These are phyloP conservation scores for Stevia rebaudiana DNA, from an alignment of 140 eudicot species.

Conservation along the genomic window DNA sequence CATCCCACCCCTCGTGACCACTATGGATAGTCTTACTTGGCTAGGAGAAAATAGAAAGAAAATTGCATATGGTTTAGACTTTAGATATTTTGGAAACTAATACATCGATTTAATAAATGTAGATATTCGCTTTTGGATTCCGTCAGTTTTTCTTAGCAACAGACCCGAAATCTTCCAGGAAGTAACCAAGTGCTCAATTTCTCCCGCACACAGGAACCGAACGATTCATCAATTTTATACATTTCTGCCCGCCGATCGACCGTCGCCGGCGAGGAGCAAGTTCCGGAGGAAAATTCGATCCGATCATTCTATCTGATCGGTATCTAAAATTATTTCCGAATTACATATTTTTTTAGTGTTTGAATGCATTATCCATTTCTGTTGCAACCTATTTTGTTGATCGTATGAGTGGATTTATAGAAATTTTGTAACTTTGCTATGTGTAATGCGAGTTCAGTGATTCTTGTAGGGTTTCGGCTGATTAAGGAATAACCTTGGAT, in stretches of 20 bases:
- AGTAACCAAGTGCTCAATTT: constrained; percentile 19
- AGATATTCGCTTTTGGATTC: constrained; percentile 22
- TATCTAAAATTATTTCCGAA: background rate
- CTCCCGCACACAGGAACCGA: constrained; percentile 14
- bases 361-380: background rate
- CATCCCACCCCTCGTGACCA: no score
- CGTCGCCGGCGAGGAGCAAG: background rate
- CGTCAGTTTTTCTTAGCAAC: constrained; percentile 10
- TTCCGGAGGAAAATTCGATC: constrained; percentile 9
- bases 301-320: background rate
- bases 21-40: no score
- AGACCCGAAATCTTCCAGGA: constrained; percentile 23
- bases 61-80: no score
- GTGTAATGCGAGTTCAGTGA: background rate
- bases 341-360: background rate
- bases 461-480: background rate
- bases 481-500: constrained; percentile 15
- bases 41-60: no score
- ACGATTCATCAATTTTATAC: constrained; percentile 12
- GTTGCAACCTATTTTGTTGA: background rate
- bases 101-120: background rate
- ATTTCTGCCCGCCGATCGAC: constrained; percentile 16
- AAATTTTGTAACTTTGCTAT: background rate
- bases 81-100: no score
- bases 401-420: background rate